Conservation (phyloP, 176 grass and related monocot species). For the Areca catechu region DNA sequence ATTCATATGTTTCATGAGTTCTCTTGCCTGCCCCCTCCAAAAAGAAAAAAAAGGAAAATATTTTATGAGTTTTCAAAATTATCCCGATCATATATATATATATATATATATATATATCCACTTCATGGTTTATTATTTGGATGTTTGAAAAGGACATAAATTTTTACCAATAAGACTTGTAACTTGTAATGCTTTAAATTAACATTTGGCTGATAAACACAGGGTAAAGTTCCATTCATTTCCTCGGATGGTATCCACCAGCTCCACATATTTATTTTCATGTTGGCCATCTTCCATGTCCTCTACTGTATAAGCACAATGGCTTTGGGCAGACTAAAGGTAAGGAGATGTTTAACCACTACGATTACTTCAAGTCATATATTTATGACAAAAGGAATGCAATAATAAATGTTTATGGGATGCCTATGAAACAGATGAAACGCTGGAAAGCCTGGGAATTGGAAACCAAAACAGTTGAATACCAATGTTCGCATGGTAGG, state of each 20-base stretch:
- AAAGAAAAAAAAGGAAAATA: too few species aligned
- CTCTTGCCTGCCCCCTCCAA: too few species aligned
- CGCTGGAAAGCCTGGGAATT: conserved; percentile 12
- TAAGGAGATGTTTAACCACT: not conserved
- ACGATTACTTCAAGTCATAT: not conserved
- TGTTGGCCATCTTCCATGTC: conserved; percentile 6
- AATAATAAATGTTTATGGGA: too few species aligned
- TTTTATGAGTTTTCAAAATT: too few species aligned
- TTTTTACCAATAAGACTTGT: too few species aligned
- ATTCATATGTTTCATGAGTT: too few species aligned
- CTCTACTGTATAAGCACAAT: conserved; percentile 6
- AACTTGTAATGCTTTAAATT: too few species aligned
- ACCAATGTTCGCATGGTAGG: conserved; percentile 17
- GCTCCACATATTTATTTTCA: conserved; percentile 14
- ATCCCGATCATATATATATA: too few species aligned
- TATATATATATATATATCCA: too few species aligned
- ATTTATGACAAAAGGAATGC: not conserved
- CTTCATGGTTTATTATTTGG: too few species aligned
- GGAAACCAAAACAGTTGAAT: conserved; percentile 15
- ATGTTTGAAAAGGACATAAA: too few species aligned
- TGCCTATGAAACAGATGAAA: conserved; percentile 7
- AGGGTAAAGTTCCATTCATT: conserved; percentile 10
- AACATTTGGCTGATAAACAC: too few species aligned
- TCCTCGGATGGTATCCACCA: conserved; percentile 8
- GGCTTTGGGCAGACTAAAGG: conserved; percentile 12